Percentiles rank a stretch among this genome's conserved stretches.
Conservation (phyloP, 495 filamentous ascomycete genomes). For the Hypoxylon fragiforme region DNA sequence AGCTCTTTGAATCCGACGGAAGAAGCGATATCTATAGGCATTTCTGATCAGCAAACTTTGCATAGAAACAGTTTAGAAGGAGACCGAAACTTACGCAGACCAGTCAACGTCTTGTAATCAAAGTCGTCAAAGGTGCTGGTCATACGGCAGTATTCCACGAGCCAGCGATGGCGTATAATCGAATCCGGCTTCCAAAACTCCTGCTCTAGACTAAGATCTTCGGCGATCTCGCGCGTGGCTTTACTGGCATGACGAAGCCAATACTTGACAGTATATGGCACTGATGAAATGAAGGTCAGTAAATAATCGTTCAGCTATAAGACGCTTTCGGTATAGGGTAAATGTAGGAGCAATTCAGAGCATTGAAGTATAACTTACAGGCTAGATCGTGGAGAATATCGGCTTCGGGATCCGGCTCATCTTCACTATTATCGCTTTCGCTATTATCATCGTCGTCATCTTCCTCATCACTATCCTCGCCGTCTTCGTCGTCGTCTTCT, state of each 20-base stretch:
- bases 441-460: slow-evolving; percentile 16
- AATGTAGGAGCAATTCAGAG: no score
- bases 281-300: slow-evolving; percentile 11
- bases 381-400: slow-evolving; percentile 23
- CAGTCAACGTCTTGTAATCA: slow-evolving; percentile 31
- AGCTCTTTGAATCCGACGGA: slow-evolving; percentile 37
- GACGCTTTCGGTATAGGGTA: no score
- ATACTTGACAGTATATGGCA: slow-evolving; percentile 42
- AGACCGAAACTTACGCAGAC: slow-evolving; percentile 19
- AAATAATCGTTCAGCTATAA: no score
- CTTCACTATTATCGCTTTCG: slow-evolving; percentile 9
- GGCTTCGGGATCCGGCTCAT: slow-evolving; percentile 27
- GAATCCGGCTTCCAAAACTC: slow-evolving; percentile 42
- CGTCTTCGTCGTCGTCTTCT: slow-evolving; percentile 10
- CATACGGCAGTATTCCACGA: slow-evolving; percentile 38
- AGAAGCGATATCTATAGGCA: slow-evolving; percentile 30
- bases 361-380: slow-evolving; percentile 15
- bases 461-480: neutral
- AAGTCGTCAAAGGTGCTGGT: slow-evolving; percentile 28
- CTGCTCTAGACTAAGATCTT: slow-evolving; percentile 38
- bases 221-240: slow-evolving; percentile 43
- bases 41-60: slow-evolving; percentile 3
- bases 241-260: slow-evolving; percentile 45
- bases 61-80: neutral
- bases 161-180: slow-evolving; percentile 39